These are phyloP conservation scores for Trichoderma sp. DNA, from an alignment of 2,329 filamentous ascomycete species.

Conservation along the genomic window DNA sequence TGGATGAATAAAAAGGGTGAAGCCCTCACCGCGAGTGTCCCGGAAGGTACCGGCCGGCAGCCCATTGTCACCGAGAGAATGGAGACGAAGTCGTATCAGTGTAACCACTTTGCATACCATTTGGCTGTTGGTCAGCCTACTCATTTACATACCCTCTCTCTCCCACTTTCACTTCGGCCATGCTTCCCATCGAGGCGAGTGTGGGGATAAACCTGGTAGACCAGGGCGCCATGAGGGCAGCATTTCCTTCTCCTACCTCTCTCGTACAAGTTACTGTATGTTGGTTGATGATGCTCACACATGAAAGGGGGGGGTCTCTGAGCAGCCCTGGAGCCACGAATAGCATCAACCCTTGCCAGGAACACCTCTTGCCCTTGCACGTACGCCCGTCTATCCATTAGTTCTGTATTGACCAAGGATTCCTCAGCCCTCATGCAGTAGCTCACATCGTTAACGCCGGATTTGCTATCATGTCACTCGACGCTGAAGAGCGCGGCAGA, in stretches of 20 bases:
- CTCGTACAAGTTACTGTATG: background rate
- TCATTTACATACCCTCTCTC: background rate
- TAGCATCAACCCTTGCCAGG: background rate
- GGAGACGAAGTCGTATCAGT: background rate
- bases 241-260: background rate
- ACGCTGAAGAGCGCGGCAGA: background rate
- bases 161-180: background rate
- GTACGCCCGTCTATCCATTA: background rate
- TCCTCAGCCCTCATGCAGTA: background rate
- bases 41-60: background rate
- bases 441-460: background rate
- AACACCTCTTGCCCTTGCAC: background rate
- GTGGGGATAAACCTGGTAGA: slow-evolving; percentile 3
- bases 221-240: slow-evolving; percentile 8
- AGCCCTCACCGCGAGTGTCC: background rate
- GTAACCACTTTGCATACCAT: background rate
- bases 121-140: slow-evolving; percentile 1
- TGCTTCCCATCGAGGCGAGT: background rate
- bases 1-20: background rate
- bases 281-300: background rate
- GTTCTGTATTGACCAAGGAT: background rate
- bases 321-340: background rate
- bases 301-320: background rate
- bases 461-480: background rate
- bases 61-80: background rate